phyloP scores from a whole-genome alignment of 345 rosid genomes.

The Citrus sp. region DNA sequence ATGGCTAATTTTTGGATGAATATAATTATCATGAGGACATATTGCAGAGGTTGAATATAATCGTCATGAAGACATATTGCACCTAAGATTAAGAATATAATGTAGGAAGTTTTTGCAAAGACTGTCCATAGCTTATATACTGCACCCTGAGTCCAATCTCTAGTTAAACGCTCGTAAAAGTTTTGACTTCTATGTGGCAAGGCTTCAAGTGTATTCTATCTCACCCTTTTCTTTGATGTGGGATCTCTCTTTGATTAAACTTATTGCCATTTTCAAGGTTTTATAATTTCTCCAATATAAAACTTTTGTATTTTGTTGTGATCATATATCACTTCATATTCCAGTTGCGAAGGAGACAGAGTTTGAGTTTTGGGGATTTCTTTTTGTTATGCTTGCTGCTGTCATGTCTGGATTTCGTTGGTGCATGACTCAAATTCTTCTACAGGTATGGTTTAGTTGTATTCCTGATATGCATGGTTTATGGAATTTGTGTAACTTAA shows the following conservation, averaged over 20 bases:
- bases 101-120: no score
- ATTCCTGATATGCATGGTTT: slow-evolving; percentile 12
- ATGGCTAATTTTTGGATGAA: background rate
- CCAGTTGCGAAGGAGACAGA: slow-evolving; percentile 95
- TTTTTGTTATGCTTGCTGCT: slow-evolving; percentile 97
- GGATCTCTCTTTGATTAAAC: background rate
- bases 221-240: background rate
- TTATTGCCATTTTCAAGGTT: background rate
- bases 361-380: slow-evolving; percentile 96
- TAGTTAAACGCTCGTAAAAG: background rate
- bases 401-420: slow-evolving; percentile 99
- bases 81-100: no score
- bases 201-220: background rate
- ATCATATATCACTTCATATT: slow-evolving; percentile 19
- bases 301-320: background rate
- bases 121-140: no score
- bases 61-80: no score
- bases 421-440: slow-evolving; percentile 98
- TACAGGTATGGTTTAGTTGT: slow-evolving; percentile 58
- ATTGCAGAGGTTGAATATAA: no score
- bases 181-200: background rate
- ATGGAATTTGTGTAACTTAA: background rate
- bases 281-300: background rate
- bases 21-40: background rate
- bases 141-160: no score